phyloP scores from a whole-genome alignment of 169 alveolate genomes.

The Plasmodium gonderi region DNA sequence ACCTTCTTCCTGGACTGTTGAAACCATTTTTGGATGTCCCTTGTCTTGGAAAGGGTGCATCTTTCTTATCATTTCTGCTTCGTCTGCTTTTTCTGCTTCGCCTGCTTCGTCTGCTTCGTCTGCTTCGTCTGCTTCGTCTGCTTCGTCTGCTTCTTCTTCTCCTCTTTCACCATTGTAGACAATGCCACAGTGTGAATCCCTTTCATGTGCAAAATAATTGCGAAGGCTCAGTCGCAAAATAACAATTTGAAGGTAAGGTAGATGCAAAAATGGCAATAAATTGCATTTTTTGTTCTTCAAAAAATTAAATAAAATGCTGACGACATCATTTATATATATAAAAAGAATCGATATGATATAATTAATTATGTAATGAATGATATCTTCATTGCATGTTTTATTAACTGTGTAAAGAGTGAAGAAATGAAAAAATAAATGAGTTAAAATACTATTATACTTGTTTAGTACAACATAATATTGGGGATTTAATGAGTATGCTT shows the following conservation, averaged over 20 bases:
- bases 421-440: constrained; percentile 19
- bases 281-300: background rate
- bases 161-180: too few species aligned
- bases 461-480: background rate
- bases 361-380: background rate
- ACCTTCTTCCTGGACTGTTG: background rate
- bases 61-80: background rate
- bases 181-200: too few species aligned
- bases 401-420: background rate
- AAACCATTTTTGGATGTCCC: too few species aligned
- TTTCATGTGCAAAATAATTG: constrained; percentile 22
- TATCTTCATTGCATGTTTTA: background rate
- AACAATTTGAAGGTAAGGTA: constrained; percentile 28
- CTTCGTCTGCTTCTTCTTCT: background rate
- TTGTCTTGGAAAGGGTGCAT: too few species aligned
- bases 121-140: background rate
- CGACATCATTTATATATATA: constrained; percentile 40
- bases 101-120: background rate
- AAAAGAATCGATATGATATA: constrained; percentile 16
- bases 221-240: constrained; percentile 17
- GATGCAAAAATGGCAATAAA: constrained; percentile 5
- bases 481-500: background rate
- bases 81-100: too few species aligned
- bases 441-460: constrained; percentile 11
- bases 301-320: constrained; percentile 8